Base-by-base conservation (phyloP, 176 grass and related monocot genomes). In the Lolium perenne region DNA sequence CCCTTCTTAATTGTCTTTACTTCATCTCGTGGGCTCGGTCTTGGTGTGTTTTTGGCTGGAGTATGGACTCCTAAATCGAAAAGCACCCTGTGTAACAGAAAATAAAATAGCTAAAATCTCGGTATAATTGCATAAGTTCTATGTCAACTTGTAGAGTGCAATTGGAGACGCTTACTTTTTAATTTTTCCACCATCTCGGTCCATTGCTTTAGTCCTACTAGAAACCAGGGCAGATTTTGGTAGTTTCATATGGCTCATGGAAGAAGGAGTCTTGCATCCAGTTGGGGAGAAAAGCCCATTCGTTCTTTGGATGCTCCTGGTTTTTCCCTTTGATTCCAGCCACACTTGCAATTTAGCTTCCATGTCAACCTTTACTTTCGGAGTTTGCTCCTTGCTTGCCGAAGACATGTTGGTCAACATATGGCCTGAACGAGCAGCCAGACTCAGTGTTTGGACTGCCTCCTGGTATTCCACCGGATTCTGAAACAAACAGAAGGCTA, bases 271-370 rank as follows among this genome's bases (percentile, higher is more conserved):
- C 79, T 90, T 95, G 23, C 67, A 83, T 64, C 84, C 47, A 77
- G 12, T 65, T 66, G 96, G 91, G 59, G 91, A 94, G 49, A 90
- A 67, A 86, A 93, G 64, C 7, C 86, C 91, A 79, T 84, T 53
- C 83, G 82, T 91, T 87, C 94, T 89, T 77, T 91, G 92, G 51
- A 78, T 86, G 76, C 92, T 93, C 76, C 85, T 95, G 15, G 82
- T 89, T 86, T 96, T 99, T 13, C 92, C 97, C 77, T 88, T 99
- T 16, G 94, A 96, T 84, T 96, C 90, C 65, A 99, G 75, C 97
- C 97, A 99, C 69, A 90, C 90, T 82, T 85, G 84, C 49, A 99
- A 78, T 84, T 99, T 94, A 0, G 87, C 88, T 72, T 99, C 94
- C 94, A 96, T 99, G 47, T 99, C 90, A 86, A 99, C 75, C 88